Base-by-base conservation (phyloP, 2,329 filamentous ascomycete species). In the Neoascochyta sp. region DNA sequence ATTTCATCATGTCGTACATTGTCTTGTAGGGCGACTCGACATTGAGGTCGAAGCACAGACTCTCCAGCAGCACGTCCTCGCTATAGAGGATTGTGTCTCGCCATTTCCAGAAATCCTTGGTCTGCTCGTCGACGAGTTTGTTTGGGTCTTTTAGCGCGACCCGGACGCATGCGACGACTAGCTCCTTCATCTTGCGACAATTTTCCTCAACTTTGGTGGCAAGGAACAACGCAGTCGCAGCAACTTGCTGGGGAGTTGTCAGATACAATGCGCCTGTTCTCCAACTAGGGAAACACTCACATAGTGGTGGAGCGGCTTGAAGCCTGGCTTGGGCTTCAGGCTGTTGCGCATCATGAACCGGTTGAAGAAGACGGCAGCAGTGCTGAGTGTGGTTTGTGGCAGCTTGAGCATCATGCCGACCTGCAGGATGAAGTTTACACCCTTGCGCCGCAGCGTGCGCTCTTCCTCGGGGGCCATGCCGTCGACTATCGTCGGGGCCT, bases 51-150 rank as follows among this genome's bases (percentile, higher is more conserved):
- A 98, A 98, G 38, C 89, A 96, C 11, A 98, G 72, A 24, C 80
- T 80, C 62, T 96, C 92, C 10, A 98, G 75, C 68, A 98, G 83
- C 23, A 90, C 71, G 59, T 96, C 92, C 65, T 98, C 92, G 56
- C 93, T 87, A 45, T 84, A 82, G 9, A 96, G 70, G 34, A 98
- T 94, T 36, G 83, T 92, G 58, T 98, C 92, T 39, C 88, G 79
- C 92, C 92, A 98, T 54, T 85, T 80, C 92, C 92, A 98, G 60
- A 92, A 98, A 57, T 98, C 92, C 57, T 95, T 96, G 47, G 85
- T 93, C 63, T 96, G 89, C 64, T 96, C 92, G 58, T 98, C 92
- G 29, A 96, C 86, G 31, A 90, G 72, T 36, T 95, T 76, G 51
- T 87, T 85, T 2, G 86, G 74, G 49, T 96, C 90, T 68, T 98